Percentiles rank a stretch among this genome's conserved stretches.
Evolutionary conservation across 495 filamentous ascomycete species (phyloP).

Genomic region (Penicillium dipodomyicola): DNA sequence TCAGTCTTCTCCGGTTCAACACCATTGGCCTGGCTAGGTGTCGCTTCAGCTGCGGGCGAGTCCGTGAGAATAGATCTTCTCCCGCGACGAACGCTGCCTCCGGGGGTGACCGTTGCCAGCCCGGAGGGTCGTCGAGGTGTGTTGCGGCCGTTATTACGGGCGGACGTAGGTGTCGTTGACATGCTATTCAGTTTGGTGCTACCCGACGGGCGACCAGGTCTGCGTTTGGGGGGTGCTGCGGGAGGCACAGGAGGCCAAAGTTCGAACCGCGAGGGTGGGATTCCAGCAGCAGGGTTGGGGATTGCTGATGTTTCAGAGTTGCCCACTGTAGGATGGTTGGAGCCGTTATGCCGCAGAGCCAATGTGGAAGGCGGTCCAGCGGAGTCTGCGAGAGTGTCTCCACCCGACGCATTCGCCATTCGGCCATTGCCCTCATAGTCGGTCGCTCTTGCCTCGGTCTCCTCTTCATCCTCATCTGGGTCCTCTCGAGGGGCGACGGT

Average conservation of each 20-base stretch:
- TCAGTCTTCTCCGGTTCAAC: constrained; percentile 17
- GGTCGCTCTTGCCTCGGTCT: constrained; percentile 39
- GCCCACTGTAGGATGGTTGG: constrained; percentile 19
- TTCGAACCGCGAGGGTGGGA: constrained; percentile 79
- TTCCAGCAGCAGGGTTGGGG: constrained; percentile 43
- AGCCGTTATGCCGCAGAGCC: constrained; percentile 34
- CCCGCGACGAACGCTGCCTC: constrained; percentile 34
- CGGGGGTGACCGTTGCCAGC: constrained; percentile 31
- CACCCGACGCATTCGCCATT: constrained; percentile 14
- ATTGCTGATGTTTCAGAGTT: constrained; percentile 6
- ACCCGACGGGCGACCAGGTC: constrained; percentile 48
- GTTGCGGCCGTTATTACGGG: constrained; percentile 37
- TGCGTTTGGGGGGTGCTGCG: constrained; percentile 39
- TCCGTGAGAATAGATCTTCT: constrained; percentile 38
- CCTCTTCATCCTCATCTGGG: constrained; percentile 61
- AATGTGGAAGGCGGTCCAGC: constrained; percentile 43
- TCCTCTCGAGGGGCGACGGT: constrained; percentile 81
- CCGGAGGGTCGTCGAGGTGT: constrained; percentile 39
- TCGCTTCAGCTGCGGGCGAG: constrained; percentile 31
- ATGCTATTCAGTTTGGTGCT: constrained; percentile 19
- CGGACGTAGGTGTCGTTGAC: constrained; percentile 32
- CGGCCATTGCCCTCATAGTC: constrained; percentile 36
- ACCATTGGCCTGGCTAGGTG: constrained; percentile 20
- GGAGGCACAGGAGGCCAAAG: constrained; percentile 78
- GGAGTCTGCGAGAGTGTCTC: constrained; percentile 26